phyloP scores from a whole-genome alignment of 805 yeast species.

The Metschnikowia amazonensis region DNA sequence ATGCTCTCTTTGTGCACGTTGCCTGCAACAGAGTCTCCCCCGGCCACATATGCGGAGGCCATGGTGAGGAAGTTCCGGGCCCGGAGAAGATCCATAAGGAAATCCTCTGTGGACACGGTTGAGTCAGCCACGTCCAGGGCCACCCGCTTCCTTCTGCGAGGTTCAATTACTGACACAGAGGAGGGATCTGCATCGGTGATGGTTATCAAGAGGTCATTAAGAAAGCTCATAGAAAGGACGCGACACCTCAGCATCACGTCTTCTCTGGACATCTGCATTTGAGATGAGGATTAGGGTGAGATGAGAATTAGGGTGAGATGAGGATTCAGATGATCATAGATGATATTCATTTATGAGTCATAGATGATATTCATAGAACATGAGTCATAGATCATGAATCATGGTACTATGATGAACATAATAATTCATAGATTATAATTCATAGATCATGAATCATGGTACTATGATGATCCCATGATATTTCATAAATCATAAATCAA shows the following conservation, averaged over 20 bases:
- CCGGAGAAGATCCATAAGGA: constrained; percentile 8
- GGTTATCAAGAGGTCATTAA: constrained; percentile 7
- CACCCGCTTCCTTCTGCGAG: constrained; percentile 12
- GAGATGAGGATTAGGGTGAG: too few species aligned
- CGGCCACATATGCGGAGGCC: constrained; percentile 20
- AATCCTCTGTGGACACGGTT: constrained; percentile 7
- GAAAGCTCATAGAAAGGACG: constrained; percentile 7
- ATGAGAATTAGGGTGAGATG: too few species aligned
- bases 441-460: too few species aligned
- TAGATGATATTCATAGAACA: too few species aligned
- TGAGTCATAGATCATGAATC: too few species aligned
- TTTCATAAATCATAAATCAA: too few species aligned
- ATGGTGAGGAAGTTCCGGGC: constrained; percentile 10
- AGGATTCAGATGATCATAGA: too few species aligned
- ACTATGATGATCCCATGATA: too few species aligned
- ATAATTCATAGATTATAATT: too few species aligned
- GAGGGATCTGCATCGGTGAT: constrained; percentile 4
- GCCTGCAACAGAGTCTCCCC: neutral
- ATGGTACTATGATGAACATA: too few species aligned
- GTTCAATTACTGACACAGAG: constrained; percentile 13
- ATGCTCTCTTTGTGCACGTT: neutral
- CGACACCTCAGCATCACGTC: neutral
- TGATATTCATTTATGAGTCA: too few species aligned
- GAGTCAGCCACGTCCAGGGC: neutral
- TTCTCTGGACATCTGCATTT: neutral